Base-by-base conservation (phyloP, 2,329 filamentous ascomycete genomes). In the Colletotrichum musae region DNA sequence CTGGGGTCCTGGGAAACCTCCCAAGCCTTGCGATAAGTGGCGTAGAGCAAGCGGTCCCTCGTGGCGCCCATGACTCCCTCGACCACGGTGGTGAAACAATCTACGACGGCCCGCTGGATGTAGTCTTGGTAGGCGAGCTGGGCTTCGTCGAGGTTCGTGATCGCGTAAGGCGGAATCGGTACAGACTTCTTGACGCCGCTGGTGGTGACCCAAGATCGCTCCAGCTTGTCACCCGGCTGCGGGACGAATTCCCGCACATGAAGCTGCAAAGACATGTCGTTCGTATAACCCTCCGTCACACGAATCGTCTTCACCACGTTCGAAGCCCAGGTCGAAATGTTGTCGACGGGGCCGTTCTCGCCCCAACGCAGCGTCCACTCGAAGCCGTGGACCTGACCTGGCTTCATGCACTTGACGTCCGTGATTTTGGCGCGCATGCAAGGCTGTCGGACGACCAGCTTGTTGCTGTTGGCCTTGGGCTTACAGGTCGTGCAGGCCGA, bases 391-490 rank as follows among this genome's bases (percentile, higher is more conserved):
- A 89, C 87, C 71, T 88, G 86, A 6, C 86, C 87, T 0, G 87
- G 85, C 74, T 90, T 90, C 76, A 87, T 89, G 9, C 90, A 80
- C 58, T 82, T 83, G 57, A 90, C 81, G 61, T 89, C 88, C 10
- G 85, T 87, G 70, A 91, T 86, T 74, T 89, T 90, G 76, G 87
- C 87, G n/a, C 88, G 84, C 60, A 89, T 79, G 72, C 88, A 91
- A 9, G 87, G 87, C 50, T 89, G 82, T 6, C 86, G 83, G 72
- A 84, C 85, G 2, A 87, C 80, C 28, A 67, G 67, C 26, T 67
- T 70, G n/a, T 84, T 87, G n/a, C 80, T 82, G 68, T 82, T 84
- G 16, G 80, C 82, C 68, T 84, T 89, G 4, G 67, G 66, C 66
- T 82, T 82, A 77, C 88, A 91, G 4, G 86, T 86, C 21, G 86